Percentiles rank a stretch among this genome's conserved stretches.
Evolutionary conservation across 768 basidiomycete genomes (phyloP).

Genomic region (Boletus rubroflammeus): DNA sequence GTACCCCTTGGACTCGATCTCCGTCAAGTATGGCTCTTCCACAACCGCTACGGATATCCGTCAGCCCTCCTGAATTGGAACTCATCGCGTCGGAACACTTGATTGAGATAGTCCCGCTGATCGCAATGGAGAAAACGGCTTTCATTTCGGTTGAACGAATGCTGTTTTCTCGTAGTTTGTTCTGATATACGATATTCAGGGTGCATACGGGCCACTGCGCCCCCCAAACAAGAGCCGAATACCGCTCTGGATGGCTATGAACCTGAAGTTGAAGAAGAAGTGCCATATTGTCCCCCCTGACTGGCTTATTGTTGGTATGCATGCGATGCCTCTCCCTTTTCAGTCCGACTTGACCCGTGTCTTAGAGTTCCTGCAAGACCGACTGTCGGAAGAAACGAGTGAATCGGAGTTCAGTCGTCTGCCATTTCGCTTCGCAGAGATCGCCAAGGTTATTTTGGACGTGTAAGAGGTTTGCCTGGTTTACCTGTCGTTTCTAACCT

Average conservation of each 20-base stretch:
- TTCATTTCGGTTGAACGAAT: conserved; percentile 73
- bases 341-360: neutral
- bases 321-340: neutral
- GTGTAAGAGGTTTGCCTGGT: conserved; percentile 51
- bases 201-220: conserved; percentile 87
- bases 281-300: conserved; percentile 88
- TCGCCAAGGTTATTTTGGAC: conserved; percentile 90
- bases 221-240: conserved; percentile 82
- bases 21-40: conserved; percentile 63
- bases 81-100: conserved; percentile 82
- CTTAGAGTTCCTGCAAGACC: conserved; percentile 76
- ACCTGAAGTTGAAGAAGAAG: conserved; percentile 91
- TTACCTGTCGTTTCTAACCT: neutral
- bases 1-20: neutral
- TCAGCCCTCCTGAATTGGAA: conserved; percentile 84
- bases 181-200: conserved; percentile 44
- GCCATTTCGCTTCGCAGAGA: conserved; percentile 87
- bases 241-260: conserved; percentile 96
- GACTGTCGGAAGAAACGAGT: conserved; percentile 70
- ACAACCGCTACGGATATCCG: conserved; percentile 58
- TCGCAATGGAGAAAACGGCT: conserved; percentile 87
- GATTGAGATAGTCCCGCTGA: conserved; percentile 83
- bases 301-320: conserved; percentile 84
- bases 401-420: conserved; percentile 70
- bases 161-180: conserved; percentile 3